Evolutionary conservation across 2,329 filamentous ascomycete genomes (phyloP), one percentile per base, ranked within the genome.

Genomic region (Emericellopsis cladophorae): DNA sequence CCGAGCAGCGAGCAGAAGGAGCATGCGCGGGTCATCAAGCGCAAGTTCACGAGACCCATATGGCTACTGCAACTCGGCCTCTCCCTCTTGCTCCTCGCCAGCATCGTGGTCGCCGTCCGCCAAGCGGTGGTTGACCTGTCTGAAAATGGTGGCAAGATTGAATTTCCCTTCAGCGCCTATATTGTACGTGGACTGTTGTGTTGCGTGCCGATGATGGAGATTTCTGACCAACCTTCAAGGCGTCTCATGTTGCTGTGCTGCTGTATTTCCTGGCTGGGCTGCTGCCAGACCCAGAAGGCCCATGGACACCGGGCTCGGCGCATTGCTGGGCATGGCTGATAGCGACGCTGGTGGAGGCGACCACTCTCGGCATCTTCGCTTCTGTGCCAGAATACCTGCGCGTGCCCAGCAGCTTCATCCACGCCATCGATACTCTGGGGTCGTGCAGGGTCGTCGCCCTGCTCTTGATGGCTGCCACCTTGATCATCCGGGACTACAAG

Each of bases 211-310:
- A 29, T 36, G 10, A 12, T 26, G 16, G 24, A 14, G 12, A 21
- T 21, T 34, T 11, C 32, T 15, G 26, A 24, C 31, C 24, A n/a
- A 3, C 11, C 24, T 22, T 22, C 31, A 38, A 56, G 61, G 59
- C 64, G 6, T 62, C 64, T 4, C 53, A 64, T 38, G 59, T 62
- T 12, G 62, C 54, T 7, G 61, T 64, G 4, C 35, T 65, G 5
- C 55, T 67, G 4, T 67, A 64, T 45, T 66, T 61, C 36, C 43
- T 65, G 4, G 59, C 59, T 18, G 64, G 64, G 3, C 48, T 67
- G 39, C 53, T 67, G 7, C 64, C 64, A 4, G 60, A 67, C 32
- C 64, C 64, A 1, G 63, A 66, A 45, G 64, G 64, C 1, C 64
- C 64, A 7, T 67, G 64, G 64, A 55, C 57, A 5, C 64, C 63